Base-by-base conservation (phyloP, 805 yeast species). In the Hanseniaspora clermontiae region DNA sequence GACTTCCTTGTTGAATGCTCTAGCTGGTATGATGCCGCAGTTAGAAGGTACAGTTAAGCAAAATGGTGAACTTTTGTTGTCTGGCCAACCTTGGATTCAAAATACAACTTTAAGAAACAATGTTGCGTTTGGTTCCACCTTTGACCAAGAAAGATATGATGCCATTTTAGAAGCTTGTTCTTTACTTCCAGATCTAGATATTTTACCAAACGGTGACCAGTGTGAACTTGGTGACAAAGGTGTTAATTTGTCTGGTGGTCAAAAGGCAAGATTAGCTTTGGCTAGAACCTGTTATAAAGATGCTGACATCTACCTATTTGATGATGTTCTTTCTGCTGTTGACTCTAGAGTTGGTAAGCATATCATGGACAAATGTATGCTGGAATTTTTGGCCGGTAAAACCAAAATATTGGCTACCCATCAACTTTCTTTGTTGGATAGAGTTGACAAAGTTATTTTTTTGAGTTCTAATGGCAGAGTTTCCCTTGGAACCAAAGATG, bases 161-260 rank as follows among this genome's bases (percentile, higher is more conserved):
- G 68, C 69, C 15, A 77, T 83, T 9, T 65, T 84, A 38, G 71
- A 74, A 39, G 81, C 81, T 2, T 84, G 90, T 65, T 78, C 83
- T 0, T 69, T 84, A 53, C 69, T 65, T 10, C 76, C 74, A 54
- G 91, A 84, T 65, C 70, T 84, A 59, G 75, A 75, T 4, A 74
- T 76, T 55, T 69, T 84, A 49, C 79, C 84, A 12, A 85, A 79
- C 52, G 88, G 88, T 32, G 89, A 84, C 61, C 60, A 68, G 39
- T 82, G 89, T 0, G 83, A 82, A 64, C 82, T 84, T 59, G 91
- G 91, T 55, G 90, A 84, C 65, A 73, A 83, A 64, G 91, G 91
- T 61, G 79, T 84, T 58, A 83, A 88, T 0, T 69, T 84, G 29
- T 81, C 87, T 19, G 91, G 91, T 50, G 91, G 91, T 45, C 91